Conservation (phyloP, 108 stramenopile genomes). For the Nitzschia sp. region DNA sequence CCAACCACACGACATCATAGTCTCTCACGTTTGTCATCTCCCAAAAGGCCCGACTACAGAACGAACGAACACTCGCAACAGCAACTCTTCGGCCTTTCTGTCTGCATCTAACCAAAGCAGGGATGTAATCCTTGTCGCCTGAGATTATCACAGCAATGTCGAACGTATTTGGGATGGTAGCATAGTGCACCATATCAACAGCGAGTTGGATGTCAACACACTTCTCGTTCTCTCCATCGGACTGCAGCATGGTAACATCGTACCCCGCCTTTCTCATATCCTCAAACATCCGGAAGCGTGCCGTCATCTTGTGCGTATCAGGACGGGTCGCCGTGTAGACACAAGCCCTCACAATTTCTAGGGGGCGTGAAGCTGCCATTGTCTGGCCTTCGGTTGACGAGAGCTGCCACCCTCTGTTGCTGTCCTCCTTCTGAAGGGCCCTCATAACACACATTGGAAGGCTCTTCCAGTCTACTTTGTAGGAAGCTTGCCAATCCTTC, state of each 20-base stretch:
- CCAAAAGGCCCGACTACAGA: slow-evolving; percentile 59
- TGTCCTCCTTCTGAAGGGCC: slow-evolving; percentile 56
- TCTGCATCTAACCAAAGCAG: slow-evolving; percentile 77
- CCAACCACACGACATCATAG: slow-evolving; percentile 74
- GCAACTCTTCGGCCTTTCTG: slow-evolving; percentile 81
- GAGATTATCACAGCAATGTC: slow-evolving; percentile 83
- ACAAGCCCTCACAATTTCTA: slow-evolving; percentile 71
- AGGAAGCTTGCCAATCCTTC: slow-evolving; percentile 59
- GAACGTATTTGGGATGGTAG: slow-evolving; percentile 80
- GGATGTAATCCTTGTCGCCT: slow-evolving; percentile 87
- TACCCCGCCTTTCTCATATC: slow-evolving; percentile 75
- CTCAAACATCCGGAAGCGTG: slow-evolving; percentile 76
- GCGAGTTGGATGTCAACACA: slow-evolving; percentile 88
- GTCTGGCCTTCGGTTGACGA: not conserved
- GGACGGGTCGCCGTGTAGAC: slow-evolving; percentile 80
- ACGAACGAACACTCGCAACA: slow-evolving; percentile 56
- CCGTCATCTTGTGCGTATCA: slow-evolving; percentile 55
- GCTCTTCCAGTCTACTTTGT: slow-evolving; percentile 67
- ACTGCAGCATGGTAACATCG: slow-evolving; percentile 84
- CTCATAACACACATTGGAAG: slow-evolving; percentile 63
- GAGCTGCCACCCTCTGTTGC: slow-evolving; percentile 32
- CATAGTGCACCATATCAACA: slow-evolving; percentile 87
- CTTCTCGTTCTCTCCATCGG: slow-evolving; percentile 74
- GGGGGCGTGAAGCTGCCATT: slow-evolving; percentile 45
- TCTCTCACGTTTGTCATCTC: slow-evolving; percentile 74